phyloP scores from a whole-genome alignment of 805 yeast species.

The Hanseniaspora clermontiae region DNA sequence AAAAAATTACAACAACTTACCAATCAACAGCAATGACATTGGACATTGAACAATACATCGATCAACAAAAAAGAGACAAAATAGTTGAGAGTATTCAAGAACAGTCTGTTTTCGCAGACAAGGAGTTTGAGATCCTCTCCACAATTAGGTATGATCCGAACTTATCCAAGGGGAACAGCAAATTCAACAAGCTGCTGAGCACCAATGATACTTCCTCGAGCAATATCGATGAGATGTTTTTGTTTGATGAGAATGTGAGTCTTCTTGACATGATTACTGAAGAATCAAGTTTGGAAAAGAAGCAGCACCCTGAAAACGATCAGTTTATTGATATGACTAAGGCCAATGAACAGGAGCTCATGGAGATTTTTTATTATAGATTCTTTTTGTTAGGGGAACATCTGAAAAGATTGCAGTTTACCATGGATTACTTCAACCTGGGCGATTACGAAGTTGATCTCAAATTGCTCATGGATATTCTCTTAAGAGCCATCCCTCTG shows the following conservation, averaged over 20 bases:
- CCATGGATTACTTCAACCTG: slow-evolving; percentile 45
- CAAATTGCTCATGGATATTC: slow-evolving; percentile 31
- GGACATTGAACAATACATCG: neutral
- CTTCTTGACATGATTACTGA: neutral
- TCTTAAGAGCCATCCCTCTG: slow-evolving; percentile 29
- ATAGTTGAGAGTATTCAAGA: neutral
- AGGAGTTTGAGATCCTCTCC: slow-evolving; percentile 48
- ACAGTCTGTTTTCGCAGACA: neutral
- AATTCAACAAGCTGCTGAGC: slow-evolving; percentile 10
- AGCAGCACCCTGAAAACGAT: neutral
- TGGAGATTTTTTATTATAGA: slow-evolving; percentile 19
- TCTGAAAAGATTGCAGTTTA: slow-evolving; percentile 42
- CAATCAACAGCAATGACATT: neutral
- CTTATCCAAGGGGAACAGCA: slow-evolving; percentile 21
- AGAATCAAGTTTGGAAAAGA: no score
- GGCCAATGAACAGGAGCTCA: slow-evolving; percentile 12
- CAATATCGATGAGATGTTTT: neutral
- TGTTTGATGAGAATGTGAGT: neutral
- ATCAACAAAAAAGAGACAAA: neutral
- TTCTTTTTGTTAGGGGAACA: slow-evolving; percentile 61
- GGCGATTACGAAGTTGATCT: slow-evolving; percentile 31
- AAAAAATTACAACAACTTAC: neutral
- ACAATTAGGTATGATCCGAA: slow-evolving; percentile 68
- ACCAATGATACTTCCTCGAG: neutral
- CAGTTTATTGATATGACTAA: slow-evolving; percentile 11